Evolutionary conservation across 441 rosid genomes (phyloP), one percentile per base, ranked within the genome.

Genomic region (Gossypium lobatum): DNA sequence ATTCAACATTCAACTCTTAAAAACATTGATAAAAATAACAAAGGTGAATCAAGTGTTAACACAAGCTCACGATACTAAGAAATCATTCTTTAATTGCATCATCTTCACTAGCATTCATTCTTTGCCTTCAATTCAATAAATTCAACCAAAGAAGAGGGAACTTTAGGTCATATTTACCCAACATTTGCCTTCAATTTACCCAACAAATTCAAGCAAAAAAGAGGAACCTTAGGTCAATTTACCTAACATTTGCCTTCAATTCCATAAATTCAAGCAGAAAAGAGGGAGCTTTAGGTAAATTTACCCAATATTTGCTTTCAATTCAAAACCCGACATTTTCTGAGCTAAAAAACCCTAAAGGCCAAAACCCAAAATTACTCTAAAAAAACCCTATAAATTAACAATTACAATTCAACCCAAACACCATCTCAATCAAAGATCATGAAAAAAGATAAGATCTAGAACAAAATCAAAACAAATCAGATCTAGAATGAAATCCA

Each of bases 401-500:
- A 13, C 39, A 58, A 20, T 13, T 11, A 71, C 0, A 39, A 71
- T 7, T 8, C 53, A 69, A 55, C 48, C 31, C 10, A 31, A 69
- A 28, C 11, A 18, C 2, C 50, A 57, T 21, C 23, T 6, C 31
- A 60, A 25, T 11, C 53, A 60, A 45, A n/a, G 21, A 60, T 60
- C 45, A 6, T 9, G 45, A 7, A 59, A 46, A 8, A 45, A 25
- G 6, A 31, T 31, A 31, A 31, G 37, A 31, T 31, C 37, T 31
- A 45, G 4, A 60, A 45, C n/a, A 57, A 39, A 14, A 37, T 3
- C 1, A 48, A 71, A 57, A 39, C 65, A 18, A 58, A 55, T 63
- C 75, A 74, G 77, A 78, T 74, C 81, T 73, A 68, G 59, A 67
- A 10, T 3, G 1, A 45, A 78, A 70, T 17, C 16, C 34, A 11